Evolutionary conservation across 148 eudicot genomes (phyloP).

Genomic region (Pharnaceum exiguum): DNA sequence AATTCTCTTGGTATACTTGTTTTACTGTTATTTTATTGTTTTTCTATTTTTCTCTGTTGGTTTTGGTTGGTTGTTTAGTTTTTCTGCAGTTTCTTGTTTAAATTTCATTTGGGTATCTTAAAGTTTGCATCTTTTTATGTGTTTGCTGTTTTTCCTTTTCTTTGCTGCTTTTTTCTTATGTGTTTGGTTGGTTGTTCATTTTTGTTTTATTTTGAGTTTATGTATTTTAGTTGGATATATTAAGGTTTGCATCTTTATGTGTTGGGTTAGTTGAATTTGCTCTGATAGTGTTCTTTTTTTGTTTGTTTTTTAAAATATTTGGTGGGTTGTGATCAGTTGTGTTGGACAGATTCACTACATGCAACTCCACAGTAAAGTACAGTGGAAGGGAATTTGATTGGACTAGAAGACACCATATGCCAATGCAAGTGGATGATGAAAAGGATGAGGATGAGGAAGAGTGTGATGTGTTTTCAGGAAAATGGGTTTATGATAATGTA

Average conservation of each 20-base stretch:
- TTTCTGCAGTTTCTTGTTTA: not conserved
- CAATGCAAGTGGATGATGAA: constrained; percentile 22
- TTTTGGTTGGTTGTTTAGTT: too few species aligned
- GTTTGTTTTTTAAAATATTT: too few species aligned
- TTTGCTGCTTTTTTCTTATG: too few species aligned
- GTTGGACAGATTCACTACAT: constrained; percentile 71
- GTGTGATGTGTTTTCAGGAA: constrained; percentile 82
- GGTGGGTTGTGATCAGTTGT: constrained; percentile 38
- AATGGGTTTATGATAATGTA: constrained; percentile 79
- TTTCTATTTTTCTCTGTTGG: too few species aligned
- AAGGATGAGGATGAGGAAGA: constrained; percentile 14
- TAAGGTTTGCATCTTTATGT: not conserved
- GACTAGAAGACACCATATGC: constrained; percentile 15
- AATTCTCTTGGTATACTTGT: not conserved
- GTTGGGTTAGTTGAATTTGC: not conserved
- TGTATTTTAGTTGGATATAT: not conserved
- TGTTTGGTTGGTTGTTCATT: too few species aligned
- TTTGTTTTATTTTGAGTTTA: not conserved
- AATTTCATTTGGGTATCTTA: constrained; percentile 6
- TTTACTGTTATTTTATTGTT: too few species aligned
- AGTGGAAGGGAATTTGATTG: constrained; percentile 47
- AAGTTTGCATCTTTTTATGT: not conserved
- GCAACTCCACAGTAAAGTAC: constrained; percentile 65
- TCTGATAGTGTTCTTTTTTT: not conserved
- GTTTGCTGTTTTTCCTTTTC: too few species aligned